Evolutionary conservation across 2,329 filamentous ascomycete genomes (phyloP).

Genomic region (Aspergillus intermedius): DNA sequence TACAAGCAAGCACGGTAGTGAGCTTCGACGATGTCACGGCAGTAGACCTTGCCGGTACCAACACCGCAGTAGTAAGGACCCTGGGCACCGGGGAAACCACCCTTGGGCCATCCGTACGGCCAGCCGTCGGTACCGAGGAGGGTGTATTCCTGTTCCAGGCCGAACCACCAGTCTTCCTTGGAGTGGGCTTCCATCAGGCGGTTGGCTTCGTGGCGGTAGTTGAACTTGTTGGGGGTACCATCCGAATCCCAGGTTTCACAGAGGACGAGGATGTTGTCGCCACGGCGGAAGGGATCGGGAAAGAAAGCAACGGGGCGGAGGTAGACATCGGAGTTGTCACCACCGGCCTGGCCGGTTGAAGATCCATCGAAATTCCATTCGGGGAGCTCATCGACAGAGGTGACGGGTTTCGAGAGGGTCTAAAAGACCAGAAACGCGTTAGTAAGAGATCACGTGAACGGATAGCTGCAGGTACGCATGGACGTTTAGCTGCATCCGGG

Average conservation of each 20-base stretch:
- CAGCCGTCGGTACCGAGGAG: slow-evolving; percentile 78
- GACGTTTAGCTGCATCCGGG: not conserved
- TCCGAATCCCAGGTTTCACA: slow-evolving; percentile 92
- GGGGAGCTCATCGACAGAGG: slow-evolving; percentile 58
- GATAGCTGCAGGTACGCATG: slow-evolving; percentile 19
- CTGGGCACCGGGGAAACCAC: slow-evolving; percentile 85
- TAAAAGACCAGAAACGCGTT: slow-evolving; percentile 24
- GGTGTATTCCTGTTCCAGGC: slow-evolving; percentile 96
- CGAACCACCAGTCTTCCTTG: slow-evolving; percentile 87
- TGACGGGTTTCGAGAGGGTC: slow-evolving; percentile 58
- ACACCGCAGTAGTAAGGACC: slow-evolving; percentile 98
- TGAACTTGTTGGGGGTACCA: slow-evolving; percentile 95
- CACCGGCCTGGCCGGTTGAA: slow-evolving; percentile 84
- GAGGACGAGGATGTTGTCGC: slow-evolving; percentile 89
- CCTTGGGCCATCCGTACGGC: slow-evolving; percentile 86
- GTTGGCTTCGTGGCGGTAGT: slow-evolving; percentile 87
- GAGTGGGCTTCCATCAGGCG: slow-evolving; percentile 85
- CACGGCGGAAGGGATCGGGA: slow-evolving; percentile 83
- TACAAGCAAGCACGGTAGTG: slow-evolving; percentile 89
- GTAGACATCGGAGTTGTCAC: slow-evolving; percentile 96
- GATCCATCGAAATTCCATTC: slow-evolving; percentile 85
- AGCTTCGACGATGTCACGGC: slow-evolving; percentile 94
- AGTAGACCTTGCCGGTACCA: slow-evolving; percentile 92
- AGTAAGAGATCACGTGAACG: slow-evolving; percentile 21
- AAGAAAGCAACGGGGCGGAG: slow-evolving; percentile 83